Base-by-base conservation (phyloP, 176 grass and related monocot species). In the Hyparrhenia diplandra region DNA sequence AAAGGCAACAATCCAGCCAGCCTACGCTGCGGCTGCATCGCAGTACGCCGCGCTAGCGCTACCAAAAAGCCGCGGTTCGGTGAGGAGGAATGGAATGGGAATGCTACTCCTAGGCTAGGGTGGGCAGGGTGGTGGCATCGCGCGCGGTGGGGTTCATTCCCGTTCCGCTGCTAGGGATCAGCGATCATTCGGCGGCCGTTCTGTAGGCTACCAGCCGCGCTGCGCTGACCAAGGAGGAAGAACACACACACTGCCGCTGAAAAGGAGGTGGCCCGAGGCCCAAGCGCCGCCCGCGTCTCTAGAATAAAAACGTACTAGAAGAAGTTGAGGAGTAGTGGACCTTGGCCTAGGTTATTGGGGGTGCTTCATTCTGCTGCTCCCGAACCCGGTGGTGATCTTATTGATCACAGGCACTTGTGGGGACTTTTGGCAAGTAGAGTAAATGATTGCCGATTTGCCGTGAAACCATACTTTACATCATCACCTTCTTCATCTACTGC, bases 361-460 rank as follows among this genome's bases (percentile, higher is more conserved):
- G 41, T n/a, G 34, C 27, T 36, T 77, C 57, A n/a, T n/a, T n/a
- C n/a, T 66, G 21, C 9, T 83, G 23, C 58, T 60, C 57, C 51
- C 40, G 2, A 41, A 41, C 41, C 41, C 41, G 41, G 52, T 13
- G 58, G 58, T 60, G 4, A 27, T 12, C 51, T 8, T 14, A 36
- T n/a, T n/a, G n/a, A 36, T 2, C 43, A 46, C 43, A 23, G 4
- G 2, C 21, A 57, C 73, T 2, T 64, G 55, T 74, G 69, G 80
- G 55, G 77, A 36, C 17, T 57, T 72, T 64, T 17, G 28, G 17
- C 32, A 42, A 27, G 79, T 17, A 70, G 62, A 77, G 42, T 24
- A 39, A 23, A 70, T 82, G 79, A 87, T 77, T 87, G n/a, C n/a
- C n/a, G n/a, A n/a, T n/a, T n/a, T n/a, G 64, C 41, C 20, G 21